Evolutionary conservation across 805 yeast genomes (phyloP).

Genomic region (Danielozyma ontarioensis): DNA sequence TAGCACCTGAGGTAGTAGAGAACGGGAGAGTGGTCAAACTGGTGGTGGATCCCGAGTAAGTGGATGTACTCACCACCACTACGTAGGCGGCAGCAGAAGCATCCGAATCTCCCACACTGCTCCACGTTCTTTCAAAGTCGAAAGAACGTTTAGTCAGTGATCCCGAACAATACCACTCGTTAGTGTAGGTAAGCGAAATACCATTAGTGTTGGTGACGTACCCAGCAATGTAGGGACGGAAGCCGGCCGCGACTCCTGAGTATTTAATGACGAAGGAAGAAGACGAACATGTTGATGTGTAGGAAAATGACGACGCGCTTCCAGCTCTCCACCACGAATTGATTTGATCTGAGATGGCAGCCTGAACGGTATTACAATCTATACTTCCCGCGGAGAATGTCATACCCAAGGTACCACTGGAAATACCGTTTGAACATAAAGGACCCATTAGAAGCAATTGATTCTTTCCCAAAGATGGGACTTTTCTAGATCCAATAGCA

Average conservation of each 20-base stretch:
- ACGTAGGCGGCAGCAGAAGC: background rate
- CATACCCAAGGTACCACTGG: constrained; percentile 18
- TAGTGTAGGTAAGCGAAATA: constrained; percentile 10
- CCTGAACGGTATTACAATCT: constrained; percentile 17
- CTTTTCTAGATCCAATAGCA: background rate
- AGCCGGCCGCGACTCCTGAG: constrained; percentile 23
- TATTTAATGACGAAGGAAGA: constrained; percentile 7
- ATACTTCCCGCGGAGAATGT: constrained; percentile 5
- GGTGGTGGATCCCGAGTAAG: background rate
- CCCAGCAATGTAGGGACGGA: constrained; percentile 15
- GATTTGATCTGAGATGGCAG: constrained; percentile 13
- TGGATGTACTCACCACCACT: background rate
- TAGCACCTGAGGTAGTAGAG: constrained; percentile 2
- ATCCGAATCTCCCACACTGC: background rate
- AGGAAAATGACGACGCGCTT: background rate
- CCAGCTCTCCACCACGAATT: constrained; percentile 15
- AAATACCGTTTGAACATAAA: constrained; percentile 17
- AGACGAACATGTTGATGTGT: constrained; percentile 11
- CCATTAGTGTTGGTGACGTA: constrained; percentile 1
- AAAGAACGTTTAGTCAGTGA: background rate
- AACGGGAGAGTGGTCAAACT: background rate
- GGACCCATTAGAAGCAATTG: constrained; percentile 7
- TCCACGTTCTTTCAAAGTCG: background rate
- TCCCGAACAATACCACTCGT: constrained; percentile 6
- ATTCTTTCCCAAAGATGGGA: constrained; percentile 7